These are phyloP conservation scores for Leccinellum albellum DNA, from an alignment of 768 basidiomycete species.

Conservation along the genomic window DNA sequence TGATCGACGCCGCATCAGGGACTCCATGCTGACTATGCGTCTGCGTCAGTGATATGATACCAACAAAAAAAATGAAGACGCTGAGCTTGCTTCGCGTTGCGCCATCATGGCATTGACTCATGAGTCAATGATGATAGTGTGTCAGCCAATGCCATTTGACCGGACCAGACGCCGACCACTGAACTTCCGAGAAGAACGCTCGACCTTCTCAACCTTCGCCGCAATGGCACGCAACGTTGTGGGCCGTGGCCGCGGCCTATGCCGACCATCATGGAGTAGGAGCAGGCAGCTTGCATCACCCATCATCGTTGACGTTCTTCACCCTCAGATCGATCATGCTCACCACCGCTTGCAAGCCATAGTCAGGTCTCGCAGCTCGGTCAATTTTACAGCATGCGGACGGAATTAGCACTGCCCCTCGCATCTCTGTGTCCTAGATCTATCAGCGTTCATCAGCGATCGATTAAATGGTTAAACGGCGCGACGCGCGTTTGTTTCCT, in stretches of 20 bases:
- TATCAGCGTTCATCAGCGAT: slow-evolving; percentile 1
- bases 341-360: background rate
- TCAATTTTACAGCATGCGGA: slow-evolving; percentile 5
- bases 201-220: slow-evolving; percentile 7
- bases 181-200: slow-evolving; percentile 14
- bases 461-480: slow-evolving; percentile 8
- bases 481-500: slow-evolving; percentile 6
- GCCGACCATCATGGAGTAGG: background rate
- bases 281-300: background rate
- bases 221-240: slow-evolving; percentile 5
- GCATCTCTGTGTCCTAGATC: slow-evolving; percentile 13
- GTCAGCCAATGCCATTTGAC: slow-evolving; percentile 16
- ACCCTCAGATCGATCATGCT: slow-evolving; percentile 6
- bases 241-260: background rate
- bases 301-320: slow-evolving; percentile 2
- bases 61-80: background rate
- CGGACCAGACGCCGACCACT: background rate
- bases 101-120: background rate
- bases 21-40: background rate
- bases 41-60: slow-evolving; percentile 1
- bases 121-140: slow-evolving; percentile 8
- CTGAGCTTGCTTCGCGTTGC: slow-evolving; percentile 3
- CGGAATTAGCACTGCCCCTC: slow-evolving; percentile 3
- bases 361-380: slow-evolving; percentile 1
- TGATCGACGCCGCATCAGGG: slow-evolving; percentile 11